Base-by-base conservation (phyloP, 306 rosid species). In the Vigna mungo region DNA sequence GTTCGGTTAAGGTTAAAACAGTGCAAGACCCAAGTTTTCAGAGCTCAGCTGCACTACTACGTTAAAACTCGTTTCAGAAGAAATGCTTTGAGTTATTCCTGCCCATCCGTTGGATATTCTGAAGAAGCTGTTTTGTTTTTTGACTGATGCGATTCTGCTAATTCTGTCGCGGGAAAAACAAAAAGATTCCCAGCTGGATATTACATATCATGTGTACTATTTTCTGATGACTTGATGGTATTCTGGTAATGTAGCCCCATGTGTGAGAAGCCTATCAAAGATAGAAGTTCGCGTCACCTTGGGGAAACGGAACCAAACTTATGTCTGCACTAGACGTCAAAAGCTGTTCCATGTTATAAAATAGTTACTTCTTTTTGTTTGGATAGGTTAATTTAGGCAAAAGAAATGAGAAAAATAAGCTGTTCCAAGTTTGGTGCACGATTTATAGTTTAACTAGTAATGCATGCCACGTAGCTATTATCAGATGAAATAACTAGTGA, bases 41-140 rank as follows among this genome's bases (percentile, higher is more conserved):
- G 41, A 6, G 55, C 18, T 49, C 67, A 72, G 46, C 77, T 27
- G 25, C 61, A 65, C 53, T 65, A 49, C 54, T 44, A n/a, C 20
- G 43, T 59, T 17, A 58, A 30, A 51, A 58, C 54, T 49, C 1
- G 27, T 66, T 48, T 17, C 68, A 13, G 53, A 47, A 64, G 55
- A 51, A 81, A 46, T 52, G 52, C 36, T 27, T 70, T 30, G 25
- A 8, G 46, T 7, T 44, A 52, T 44, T 43, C 49, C 17, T 63
- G 17, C 30, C 47, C 59, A 8, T 46, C 53, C 2, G 76, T 18
- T 65, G 54, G 56, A 55, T 56, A 74, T 52, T 65, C 62, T 36
- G 51, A 77, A 59, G 67, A 47, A 56, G 27, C 37, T 0, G 74
- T 62, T 62, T 76, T 8, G 44, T 7, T 62, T 23, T 52, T 52